Evolutionary conservation across 1,139 yeast genomes (phyloP), one percentile per base, ranked within the genome.

Genomic region (Candida pseudocylindracea): DNA sequence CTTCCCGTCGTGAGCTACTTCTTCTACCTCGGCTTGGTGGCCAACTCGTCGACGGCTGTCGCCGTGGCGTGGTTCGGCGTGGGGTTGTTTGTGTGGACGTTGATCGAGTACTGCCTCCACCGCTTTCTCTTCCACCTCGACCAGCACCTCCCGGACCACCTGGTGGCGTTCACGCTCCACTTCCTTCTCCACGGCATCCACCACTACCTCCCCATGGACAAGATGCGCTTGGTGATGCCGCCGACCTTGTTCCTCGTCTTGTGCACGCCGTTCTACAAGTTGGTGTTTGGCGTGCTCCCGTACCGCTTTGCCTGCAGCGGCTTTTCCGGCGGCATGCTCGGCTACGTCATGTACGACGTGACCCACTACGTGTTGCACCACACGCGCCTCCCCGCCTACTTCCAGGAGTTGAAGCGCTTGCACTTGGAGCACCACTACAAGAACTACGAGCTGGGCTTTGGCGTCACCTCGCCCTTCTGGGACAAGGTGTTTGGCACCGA

Each of bases 391-490:
- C 98, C 98, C 13, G 47, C 57, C 32, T 76, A 60, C 48, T 58
- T 80, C 53, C 85, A 80, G 50, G 71, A 67, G 29, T 57, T 81
- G 46, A 88, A 88, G 56, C 79, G 76, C 34, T 73, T 80, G 49
- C 99, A 88, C 53, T 65, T 88, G 53, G 96, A 85, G 51, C 99
- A 88, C 53, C 99, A 88, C 50, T 88, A 88, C 61, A 85, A 85
- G 59, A 85, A 91, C 53, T 91, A 80, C 53, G 93, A 88, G 53
- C 56, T 83, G 46, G 99, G 96, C 2, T 88, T 81, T 44, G 99
- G 99, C 43, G 96, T 88, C 38, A 80, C 96, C 30, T 67, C 83
- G 38, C 70, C 67, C 55, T 81, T 81, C 53, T 88, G 98, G 98
- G 98, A 88, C 53, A 66, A 59, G 31, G 79, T 88, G 11, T 88